phyloP scores from a whole-genome alignment of 805 yeast species.

The Ogataea sp. region DNA sequence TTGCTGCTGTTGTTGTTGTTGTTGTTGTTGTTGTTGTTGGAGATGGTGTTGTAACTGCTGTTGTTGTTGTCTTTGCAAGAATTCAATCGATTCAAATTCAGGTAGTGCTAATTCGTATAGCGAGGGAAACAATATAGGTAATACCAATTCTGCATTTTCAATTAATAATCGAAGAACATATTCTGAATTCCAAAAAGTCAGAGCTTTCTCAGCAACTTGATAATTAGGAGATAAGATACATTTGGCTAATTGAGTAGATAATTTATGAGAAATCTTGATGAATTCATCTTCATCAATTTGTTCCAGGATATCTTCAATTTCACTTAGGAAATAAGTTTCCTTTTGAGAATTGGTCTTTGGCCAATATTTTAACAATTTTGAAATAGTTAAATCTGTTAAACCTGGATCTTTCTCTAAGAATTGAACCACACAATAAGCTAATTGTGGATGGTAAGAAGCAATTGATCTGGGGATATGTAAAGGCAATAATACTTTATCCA shows the following conservation, averaged over 20 bases:
- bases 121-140: slow-evolving; percentile 88
- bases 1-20: slow-evolving; percentile 6
- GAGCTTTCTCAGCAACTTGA: slow-evolving; percentile 93
- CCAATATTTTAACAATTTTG: slow-evolving; percentile 92
- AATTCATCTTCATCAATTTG: slow-evolving; percentile 93
- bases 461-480: slow-evolving; percentile 86
- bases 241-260: slow-evolving; percentile 88
- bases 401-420: slow-evolving; percentile 90
- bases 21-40: slow-evolving; percentile 2
- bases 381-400: slow-evolving; percentile 91
- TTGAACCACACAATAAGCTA: slow-evolving; percentile 95
- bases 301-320: slow-evolving; percentile 93
- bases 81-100: slow-evolving; percentile 23
- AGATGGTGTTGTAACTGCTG: slow-evolving; percentile 5
- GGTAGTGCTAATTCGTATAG: slow-evolving; percentile 70
- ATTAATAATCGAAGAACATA: slow-evolving; percentile 84
- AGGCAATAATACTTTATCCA: slow-evolving; percentile 81
- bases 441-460: slow-evolving; percentile 89
- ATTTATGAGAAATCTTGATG: slow-evolving; percentile 82
- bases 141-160: slow-evolving; percentile 84
- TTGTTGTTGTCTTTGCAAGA: slow-evolving; percentile 20
- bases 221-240: slow-evolving; percentile 94
- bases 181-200: slow-evolving; percentile 92
- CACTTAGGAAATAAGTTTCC: slow-evolving; percentile 92
- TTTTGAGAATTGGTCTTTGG: slow-evolving; percentile 93